Base-by-base conservation (phyloP, 179 eudicot species). In the Beta macrorhiza region DNA sequence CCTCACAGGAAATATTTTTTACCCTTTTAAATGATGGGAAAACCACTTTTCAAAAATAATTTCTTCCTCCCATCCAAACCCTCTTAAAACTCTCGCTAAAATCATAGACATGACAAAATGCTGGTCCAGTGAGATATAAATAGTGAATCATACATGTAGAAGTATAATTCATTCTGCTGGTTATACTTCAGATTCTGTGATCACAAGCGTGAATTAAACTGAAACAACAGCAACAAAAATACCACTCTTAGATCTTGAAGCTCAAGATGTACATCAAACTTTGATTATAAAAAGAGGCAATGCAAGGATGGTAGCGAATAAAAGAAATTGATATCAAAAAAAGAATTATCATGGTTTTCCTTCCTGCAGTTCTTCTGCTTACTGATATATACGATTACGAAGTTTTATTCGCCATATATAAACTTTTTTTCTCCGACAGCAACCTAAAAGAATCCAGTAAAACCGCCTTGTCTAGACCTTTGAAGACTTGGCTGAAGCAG, bases 191-290 rank as follows among this genome's bases (percentile, higher is more conserved):
- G 52, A 76, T 68, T 61, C 75, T 15, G 58, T 64, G 47, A 58
- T 47, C 55, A 79, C 29, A n/a, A 32, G 29, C 75, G 51, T 22
- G 6, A 19, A 51, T 19, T 77, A n/a, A 10, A 74, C 9, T n/a
- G 72, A 52, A 80, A 72, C 17, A 15, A 51, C 1, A 9, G 17
- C 0, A 22, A 58, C 65, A 37, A 57, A 73, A 67, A 59, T 80
- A 65, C 20, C 73, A 77, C 59, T 16, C 68, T 56, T 68, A 55
- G 51, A 82, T 72, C 81, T 82, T 82, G 84, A 73, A 76, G 82
- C 52, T 78, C 85, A 65, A 78, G 79, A 83, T 78, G 72, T 65
- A 83, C 69, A 78, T 25, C 44, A 56, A 51, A 42, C 59, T 55
- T 72, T 61, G 59, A 57, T 16, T 51, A 57, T 22, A 78, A 17